A percentile compares a stretch with the other conserved stretches of the same genome.
Evolutionary conservation across 805 yeast species (phyloP).

Genomic region (Candida loeiensis): DNA sequence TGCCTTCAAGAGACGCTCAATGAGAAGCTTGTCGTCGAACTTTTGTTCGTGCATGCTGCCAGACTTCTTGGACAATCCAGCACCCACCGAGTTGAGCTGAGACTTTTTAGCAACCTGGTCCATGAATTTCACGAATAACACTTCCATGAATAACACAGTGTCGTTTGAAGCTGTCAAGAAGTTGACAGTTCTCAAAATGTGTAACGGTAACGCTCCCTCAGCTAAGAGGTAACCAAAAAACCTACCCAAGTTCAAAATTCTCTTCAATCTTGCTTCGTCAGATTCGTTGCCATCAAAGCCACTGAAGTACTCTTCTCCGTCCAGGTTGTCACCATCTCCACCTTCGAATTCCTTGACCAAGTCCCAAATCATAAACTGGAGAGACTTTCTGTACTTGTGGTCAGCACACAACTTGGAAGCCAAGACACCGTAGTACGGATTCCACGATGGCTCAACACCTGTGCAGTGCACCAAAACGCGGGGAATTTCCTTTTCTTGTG

Average conservation of each 20-base stretch:
- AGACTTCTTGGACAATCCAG: conserved; percentile 33
- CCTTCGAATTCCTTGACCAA: conserved; percentile 65
- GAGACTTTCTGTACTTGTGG: conserved; percentile 73
- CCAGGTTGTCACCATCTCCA: conserved; percentile 36
- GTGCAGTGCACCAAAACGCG: conserved; percentile 83
- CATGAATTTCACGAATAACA: conserved; percentile 64
- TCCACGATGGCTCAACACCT: conserved; percentile 74
- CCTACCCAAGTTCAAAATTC: conserved; percentile 69
- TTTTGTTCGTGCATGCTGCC: conserved; percentile 28
- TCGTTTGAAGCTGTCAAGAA: conserved; percentile 67
- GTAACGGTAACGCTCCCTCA: conserved; percentile 70
- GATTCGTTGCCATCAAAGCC: conserved; percentile 36
- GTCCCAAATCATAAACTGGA: conserved; percentile 92
- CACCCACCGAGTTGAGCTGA: conserved; percentile 45
- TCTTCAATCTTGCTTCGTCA: conserved; percentile 56
- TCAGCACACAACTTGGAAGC: conserved; percentile 74
- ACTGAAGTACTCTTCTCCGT: conserved; percentile 43
- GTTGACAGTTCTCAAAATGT: conserved; percentile 68
- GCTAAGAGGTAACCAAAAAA: conserved; percentile 75
- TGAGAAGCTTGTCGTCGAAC: conserved; percentile 47
- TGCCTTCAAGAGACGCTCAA: conserved; percentile 51
- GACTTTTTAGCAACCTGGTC: conserved; percentile 63
- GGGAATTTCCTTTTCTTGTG: conserved; percentile 86
- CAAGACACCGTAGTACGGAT: conserved; percentile 83
- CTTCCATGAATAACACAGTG: conserved; percentile 66